phyloP scores from a whole-genome alignment of 768 basidiomycete genomes.

The Mycena pura region DNA sequence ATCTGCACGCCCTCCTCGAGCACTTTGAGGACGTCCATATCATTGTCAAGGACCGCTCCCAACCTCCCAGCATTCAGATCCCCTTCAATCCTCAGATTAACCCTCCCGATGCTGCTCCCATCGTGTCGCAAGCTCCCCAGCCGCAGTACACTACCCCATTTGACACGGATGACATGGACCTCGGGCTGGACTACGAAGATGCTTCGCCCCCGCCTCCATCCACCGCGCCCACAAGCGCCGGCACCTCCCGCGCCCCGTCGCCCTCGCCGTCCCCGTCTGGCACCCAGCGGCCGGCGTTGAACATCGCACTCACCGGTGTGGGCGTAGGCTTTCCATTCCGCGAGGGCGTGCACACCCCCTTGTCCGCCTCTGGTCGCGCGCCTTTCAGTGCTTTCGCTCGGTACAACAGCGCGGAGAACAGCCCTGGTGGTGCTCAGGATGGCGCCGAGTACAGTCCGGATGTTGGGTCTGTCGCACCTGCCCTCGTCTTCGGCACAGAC shows the following conservation, averaged over 20 bases:
- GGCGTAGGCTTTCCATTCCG: slow-evolving; percentile 24
- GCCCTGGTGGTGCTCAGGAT: slow-evolving; percentile 14
- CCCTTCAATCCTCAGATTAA: slow-evolving; percentile 53
- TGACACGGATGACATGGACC: slow-evolving; percentile 84
- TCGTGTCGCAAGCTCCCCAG: slow-evolving; percentile 24
- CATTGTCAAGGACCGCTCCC: slow-evolving; percentile 63
- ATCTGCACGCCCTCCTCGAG: slow-evolving; percentile 85
- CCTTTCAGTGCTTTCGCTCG: slow-evolving; percentile 22
- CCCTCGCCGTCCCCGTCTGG: slow-evolving; percentile 17
- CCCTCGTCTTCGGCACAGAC: slow-evolving; percentile 23
- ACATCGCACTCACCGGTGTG: slow-evolving; percentile 19
- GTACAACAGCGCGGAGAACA: slow-evolving; percentile 20
- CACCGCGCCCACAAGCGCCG: slow-evolving; percentile 25
- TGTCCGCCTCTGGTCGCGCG: slow-evolving; percentile 6
- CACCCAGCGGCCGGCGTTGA: slow-evolving; percentile 24
- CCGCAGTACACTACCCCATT: slow-evolving; percentile 55
- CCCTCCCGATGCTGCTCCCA: too few species aligned
- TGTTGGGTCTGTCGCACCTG: slow-evolving; percentile 16
- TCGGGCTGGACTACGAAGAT: slow-evolving; percentile 66
- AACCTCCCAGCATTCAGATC: slow-evolving; percentile 48
- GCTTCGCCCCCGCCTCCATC: slow-evolving; percentile 35
- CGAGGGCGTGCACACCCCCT: slow-evolving; percentile 18
- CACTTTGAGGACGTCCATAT: slow-evolving; percentile 94
- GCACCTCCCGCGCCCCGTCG: slow-evolving; percentile 25
- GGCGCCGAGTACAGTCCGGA: slow-evolving; percentile 7